Evolutionary conservation across 163 green algal species (phyloP).

Genomic region (Coccomyxa subellipsoidea): DNA sequence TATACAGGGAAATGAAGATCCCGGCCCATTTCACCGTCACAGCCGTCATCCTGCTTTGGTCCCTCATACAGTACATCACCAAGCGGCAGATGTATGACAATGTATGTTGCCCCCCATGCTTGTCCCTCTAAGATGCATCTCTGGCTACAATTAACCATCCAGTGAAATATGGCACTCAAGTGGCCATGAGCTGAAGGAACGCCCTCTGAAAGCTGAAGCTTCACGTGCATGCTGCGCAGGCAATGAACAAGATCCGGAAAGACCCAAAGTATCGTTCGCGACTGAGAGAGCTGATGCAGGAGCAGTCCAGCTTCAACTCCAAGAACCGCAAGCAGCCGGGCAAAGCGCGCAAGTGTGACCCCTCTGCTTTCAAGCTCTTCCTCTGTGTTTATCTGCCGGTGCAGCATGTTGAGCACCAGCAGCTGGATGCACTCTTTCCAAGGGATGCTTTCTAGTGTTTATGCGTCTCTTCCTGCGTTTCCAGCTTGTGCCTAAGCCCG

Average conservation of each 20-base stretch:
- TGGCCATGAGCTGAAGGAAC: too few relatives aligned
- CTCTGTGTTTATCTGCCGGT: too few relatives aligned
- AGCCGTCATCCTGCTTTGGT: background rate
- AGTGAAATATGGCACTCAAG: too few relatives aligned
- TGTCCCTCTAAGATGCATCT: too few relatives aligned
- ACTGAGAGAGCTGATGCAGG: background rate
- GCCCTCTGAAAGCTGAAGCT: too few relatives aligned
- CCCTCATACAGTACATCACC: background rate
- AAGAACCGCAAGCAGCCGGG: background rate
- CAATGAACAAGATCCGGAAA: background rate
- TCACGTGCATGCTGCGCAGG: background rate
- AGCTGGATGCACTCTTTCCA: too few relatives aligned
- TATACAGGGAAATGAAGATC: slow-evolving; percentile 2
- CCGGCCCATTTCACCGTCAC: background rate
- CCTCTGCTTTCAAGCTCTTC: background rate
- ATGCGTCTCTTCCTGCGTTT: too few relatives aligned
- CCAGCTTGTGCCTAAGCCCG: background rate
- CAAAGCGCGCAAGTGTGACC: background rate
- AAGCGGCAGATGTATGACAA: background rate
- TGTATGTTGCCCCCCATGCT: background rate
- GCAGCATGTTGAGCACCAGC: too few relatives aligned
- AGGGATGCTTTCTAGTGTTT: too few relatives aligned
- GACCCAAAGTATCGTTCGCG: background rate
- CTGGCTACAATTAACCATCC: too few relatives aligned
- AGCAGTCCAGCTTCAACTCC: background rate